Conservation (phyloP, 805 yeast species). For the Blastobotrys attinorum region DNA sequence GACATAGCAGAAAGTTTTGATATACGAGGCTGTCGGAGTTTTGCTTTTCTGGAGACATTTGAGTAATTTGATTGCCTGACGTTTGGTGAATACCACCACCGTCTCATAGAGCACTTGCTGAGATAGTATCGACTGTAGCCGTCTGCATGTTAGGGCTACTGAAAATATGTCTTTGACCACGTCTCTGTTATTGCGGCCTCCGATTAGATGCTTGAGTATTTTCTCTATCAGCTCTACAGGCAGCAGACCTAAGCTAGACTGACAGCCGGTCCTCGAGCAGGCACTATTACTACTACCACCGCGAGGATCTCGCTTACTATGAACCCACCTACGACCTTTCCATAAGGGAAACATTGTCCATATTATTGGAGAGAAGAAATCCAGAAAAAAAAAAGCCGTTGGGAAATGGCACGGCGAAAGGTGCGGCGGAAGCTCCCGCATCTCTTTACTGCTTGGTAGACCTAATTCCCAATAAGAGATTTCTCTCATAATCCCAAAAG, state of each 20-base stretch:
- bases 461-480: no score
- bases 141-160: constrained; percentile 5
- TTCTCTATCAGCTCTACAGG: constrained; percentile 9
- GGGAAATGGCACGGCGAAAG: no score
- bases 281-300: no score
- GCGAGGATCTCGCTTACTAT: no score
- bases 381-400: no score
- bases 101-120: constrained; percentile 6
- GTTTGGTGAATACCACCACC: constrained; percentile 5
- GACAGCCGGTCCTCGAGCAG: no score
- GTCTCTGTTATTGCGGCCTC: not conserved
- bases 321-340: no score
- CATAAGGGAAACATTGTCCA: no score
- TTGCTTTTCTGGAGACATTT: constrained; percentile 6
- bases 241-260: not conserved
- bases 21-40: constrained; percentile 1
- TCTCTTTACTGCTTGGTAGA: no score
- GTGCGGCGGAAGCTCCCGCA: no score
- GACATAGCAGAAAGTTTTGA: constrained; percentile 1
- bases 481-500: no score
- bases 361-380: no score
- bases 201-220: constrained; percentile 5
- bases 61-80: constrained; percentile 10
- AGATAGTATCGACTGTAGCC: constrained; percentile 2
- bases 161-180: constrained; percentile 2